Base-by-base conservation (phyloP, 2,329 filamentous ascomycete species). In the Tolypocladium amazonense region DNA sequence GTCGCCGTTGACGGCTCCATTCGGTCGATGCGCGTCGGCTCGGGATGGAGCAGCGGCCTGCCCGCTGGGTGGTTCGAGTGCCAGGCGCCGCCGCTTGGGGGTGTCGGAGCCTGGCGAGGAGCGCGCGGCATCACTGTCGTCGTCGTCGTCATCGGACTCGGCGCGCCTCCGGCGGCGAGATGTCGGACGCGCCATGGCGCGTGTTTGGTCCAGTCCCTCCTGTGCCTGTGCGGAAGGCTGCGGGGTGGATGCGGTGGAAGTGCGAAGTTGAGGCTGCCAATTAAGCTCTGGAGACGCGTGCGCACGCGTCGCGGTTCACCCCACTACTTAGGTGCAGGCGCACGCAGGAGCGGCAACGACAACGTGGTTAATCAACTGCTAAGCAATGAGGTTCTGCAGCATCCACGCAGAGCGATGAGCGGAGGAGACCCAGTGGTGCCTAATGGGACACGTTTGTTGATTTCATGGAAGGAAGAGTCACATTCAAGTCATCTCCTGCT, bases 81-180 rank as follows among this genome's bases (percentile, higher is more conserved):
- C 64, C 53, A 76, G 64, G 37, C 73, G 72, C 59, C 69, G 70
- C 57, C 76, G 73, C 62, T 77, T 78, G 3, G 71, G 66, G 12
- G 66, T 67, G 50, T 69, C 71, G 23, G 66, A 64, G 53, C 61
- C 64, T 55, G 67, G 62, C 15, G 69, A 67, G 27, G 65, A 66
- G 60, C 50, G 65, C 64, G 39, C 60, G 62, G 61, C 50, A 59
- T 72, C 70, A 58, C 71, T 69, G 23, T 74, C 70, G 53, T 74
- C 72, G 15, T 72, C 70, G n/a, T 76, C 73, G 33, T n/a, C n/a
- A n/a, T 79, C 75, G 50, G 72, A 72, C 14, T 72, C 71, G 27
- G 73, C 70, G 58, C 79, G 77, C 60, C 76, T 72, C 25, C 79
- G 77, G 55, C 79, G 79, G 59, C 76, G 69, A 54, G 68, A 69